Conservation (phyloP, 352 stramenopile genomes). For the Peronospora farinosa region DNA sequence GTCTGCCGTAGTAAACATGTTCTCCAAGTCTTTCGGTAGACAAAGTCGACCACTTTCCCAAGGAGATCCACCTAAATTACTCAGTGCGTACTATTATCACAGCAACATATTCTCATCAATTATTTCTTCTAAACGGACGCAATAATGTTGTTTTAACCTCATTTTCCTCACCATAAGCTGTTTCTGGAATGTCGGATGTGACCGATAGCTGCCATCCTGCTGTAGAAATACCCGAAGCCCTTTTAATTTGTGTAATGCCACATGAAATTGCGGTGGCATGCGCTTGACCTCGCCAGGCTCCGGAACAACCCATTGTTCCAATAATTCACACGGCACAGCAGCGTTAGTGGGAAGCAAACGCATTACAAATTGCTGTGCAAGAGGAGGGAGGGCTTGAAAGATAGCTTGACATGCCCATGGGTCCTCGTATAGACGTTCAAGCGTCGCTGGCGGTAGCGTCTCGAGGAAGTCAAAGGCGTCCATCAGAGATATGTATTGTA, state of each 20-base stretch:
- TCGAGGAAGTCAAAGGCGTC: slow-evolving; percentile 85
- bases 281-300: slow-evolving; percentile 18
- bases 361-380: slow-evolving; percentile 89
- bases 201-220: slow-evolving; percentile 37
- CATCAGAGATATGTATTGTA: slow-evolving; percentile 25
- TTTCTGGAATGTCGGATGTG: slow-evolving; percentile 51
- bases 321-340: slow-evolving; percentile 37
- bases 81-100: slow-evolving; percentile 46
- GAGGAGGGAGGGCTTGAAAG: slow-evolving; percentile 38
- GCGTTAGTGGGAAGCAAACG: slow-evolving; percentile 67
- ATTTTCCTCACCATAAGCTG: background rate
- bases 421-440: slow-evolving; percentile 78
- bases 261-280: slow-evolving; percentile 50
- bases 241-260: slow-evolving; percentile 51
- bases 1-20: slow-evolving; percentile 41
- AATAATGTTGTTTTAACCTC: background rate
- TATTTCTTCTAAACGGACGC: background rate
- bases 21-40: slow-evolving; percentile 40
- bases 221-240: slow-evolving; percentile 51
- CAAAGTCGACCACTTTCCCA: slow-evolving; percentile 54
- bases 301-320: slow-evolving; percentile 71
- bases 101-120: slow-evolving; percentile 2
- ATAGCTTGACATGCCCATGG: slow-evolving; percentile 87
- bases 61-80: slow-evolving; percentile 60
- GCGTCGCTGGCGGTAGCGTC: slow-evolving; percentile 63